Evolutionary conservation across 78 protist species (phyloP).

Genomic region (Planoprotostelium fungivorum): DNA sequence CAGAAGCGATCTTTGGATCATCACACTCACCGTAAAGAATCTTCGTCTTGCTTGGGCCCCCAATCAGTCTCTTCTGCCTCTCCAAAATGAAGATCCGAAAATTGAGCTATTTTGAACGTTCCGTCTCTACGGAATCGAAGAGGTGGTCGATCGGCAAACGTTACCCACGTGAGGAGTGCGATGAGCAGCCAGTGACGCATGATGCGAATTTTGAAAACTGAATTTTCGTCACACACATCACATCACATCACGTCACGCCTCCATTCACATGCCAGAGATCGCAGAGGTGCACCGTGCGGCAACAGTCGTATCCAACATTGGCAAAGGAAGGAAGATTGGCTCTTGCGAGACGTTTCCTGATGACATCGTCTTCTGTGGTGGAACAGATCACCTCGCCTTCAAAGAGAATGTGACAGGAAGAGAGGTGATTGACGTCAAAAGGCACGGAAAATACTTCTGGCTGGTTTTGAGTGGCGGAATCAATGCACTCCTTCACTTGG

Average conservation of each 20-base stretch:
- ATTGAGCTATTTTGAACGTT: not conserved
- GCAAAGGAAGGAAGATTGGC: not conserved
- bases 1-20: not conserved
- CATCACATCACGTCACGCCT: no score
- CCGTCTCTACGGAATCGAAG: not conserved
- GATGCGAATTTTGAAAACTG: no score
- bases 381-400: not conserved
- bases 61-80: not conserved
- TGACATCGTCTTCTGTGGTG: not conserved
- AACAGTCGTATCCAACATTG: not conserved
- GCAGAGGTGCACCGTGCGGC: not conserved
- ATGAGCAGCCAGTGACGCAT: no score
- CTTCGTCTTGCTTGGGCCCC: not conserved
- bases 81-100: not conserved
- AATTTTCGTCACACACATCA: no score
- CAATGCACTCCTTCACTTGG: not conserved
- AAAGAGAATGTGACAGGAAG: not conserved
- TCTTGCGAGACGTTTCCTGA: not conserved
- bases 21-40: not conserved
- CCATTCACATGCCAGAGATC: conserved; percentile 2
- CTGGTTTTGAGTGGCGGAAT: not conserved
- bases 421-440: not conserved
- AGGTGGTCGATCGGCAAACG: not conserved
- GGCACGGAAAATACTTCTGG: not conserved
- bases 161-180: not conserved